Base-by-base conservation (phyloP, 139 green algal species). In the Tetraselmis striata region DNA sequence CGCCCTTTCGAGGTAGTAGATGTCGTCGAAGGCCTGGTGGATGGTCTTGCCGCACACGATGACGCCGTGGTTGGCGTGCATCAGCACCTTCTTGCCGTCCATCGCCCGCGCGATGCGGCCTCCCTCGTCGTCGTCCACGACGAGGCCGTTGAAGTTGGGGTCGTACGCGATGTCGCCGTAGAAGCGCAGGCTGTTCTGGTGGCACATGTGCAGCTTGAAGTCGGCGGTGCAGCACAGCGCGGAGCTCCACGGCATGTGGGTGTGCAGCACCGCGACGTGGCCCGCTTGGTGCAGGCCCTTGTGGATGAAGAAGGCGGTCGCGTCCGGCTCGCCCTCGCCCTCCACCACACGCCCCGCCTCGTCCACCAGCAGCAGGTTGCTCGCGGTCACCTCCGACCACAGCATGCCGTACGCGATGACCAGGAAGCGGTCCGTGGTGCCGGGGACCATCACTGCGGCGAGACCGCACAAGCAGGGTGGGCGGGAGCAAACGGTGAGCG, bases 251-350 rank as follows among this genome's bases (percentile, higher is more conserved):
- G 83, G 80, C 76, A 83, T 79, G 32, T 91, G 87, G 26, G 87
- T 91, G 85, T 91, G 87, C 32, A 91, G 32, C 27, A 91, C 83
- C 1, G 31, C 76, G 31, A 32, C 74, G 1, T 26, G 31, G 27
- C 82, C 84, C 31, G 59, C 59, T 2, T 81, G 67, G 80, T 86
- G 84, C 23, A 88, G 79, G 28, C 59, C 58, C 67, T 59, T 78
- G 79, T 90, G 87, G 2, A 90, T 90, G n/a, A 78, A 86, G 74
- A 90, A 90, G 22, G 87, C 87, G 59, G 87, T 90, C 32, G 78
- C 80, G 28, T 90, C 87, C 28, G 82, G 82, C 59, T 81, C 32
- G 0, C 87, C 87, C 11, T 87, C 45, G 1, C 87, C 87, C 22
- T 83, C 45, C 23, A 90, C 28, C 2, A 90, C 84, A 45, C 85